Conservation (phyloP, 2,329 filamentous ascomycete species). For the Sodiomyces alkalinus region DNA sequence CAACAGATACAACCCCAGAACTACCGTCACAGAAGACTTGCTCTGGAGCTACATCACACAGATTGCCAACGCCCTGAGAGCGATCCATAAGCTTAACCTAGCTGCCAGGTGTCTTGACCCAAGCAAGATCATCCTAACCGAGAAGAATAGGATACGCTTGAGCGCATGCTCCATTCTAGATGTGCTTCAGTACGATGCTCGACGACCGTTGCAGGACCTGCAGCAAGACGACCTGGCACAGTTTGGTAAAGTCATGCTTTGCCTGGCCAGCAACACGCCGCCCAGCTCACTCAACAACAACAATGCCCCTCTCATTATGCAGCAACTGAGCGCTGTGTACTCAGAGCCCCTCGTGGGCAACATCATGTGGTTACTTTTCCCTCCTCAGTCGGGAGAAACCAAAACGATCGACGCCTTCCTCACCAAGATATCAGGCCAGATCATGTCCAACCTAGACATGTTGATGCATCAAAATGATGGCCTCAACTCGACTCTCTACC, state of each 20-base stretch:
- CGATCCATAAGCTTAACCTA: slow-evolving; percentile 67
- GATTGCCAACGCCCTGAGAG: slow-evolving; percentile 72
- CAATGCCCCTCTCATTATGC: slow-evolving; percentile 56
- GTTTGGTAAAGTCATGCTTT: slow-evolving; percentile 73
- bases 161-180: slow-evolving; percentile 83
- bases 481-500: slow-evolving; percentile 52
- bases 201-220: slow-evolving; percentile 53
- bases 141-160: slow-evolving; percentile 77
- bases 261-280: slow-evolving; percentile 57
- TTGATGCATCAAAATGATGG: slow-evolving; percentile 68
- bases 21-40: slow-evolving; percentile 50
- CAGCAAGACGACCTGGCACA: slow-evolving; percentile 80
- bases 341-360: slow-evolving; percentile 65
- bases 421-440: slow-evolving; percentile 60
- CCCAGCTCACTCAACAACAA: slow-evolving; percentile 44
- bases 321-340: slow-evolving; percentile 63
- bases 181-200: slow-evolving; percentile 67
- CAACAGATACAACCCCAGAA: slow-evolving; percentile 29
- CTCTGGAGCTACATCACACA: slow-evolving; percentile 91
- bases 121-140: slow-evolving; percentile 79
- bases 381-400: slow-evolving; percentile 34
- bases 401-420: slow-evolving; percentile 74
- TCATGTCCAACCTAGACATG: slow-evolving; percentile 61
- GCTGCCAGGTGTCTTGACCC: slow-evolving; percentile 77
- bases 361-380: slow-evolving; percentile 66